Evolutionary conservation across 73 alveolate genomes (phyloP).

Genomic region (Stentor roeselii): DNA sequence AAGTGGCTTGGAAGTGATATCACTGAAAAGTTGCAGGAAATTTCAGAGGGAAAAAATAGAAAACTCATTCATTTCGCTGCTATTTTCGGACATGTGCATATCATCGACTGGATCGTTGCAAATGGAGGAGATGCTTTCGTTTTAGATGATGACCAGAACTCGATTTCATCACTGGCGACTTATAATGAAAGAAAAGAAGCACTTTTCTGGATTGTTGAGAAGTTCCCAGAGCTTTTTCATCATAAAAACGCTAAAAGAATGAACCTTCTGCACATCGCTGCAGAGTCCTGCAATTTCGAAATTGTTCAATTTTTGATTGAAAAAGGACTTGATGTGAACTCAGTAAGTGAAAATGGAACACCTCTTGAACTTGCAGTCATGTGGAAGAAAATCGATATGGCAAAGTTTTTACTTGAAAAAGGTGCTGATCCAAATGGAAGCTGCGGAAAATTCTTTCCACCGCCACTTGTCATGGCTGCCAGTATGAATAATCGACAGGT

Average conservation of each 20-base stretch:
- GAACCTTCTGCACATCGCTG: not conserved
- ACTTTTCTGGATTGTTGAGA: not conserved
- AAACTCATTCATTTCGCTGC: slow-evolving; percentile 23
- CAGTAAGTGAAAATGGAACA: not conserved
- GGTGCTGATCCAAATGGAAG: slow-evolving; percentile 22
- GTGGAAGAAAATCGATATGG: slow-evolving; percentile 19
- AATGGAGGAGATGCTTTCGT: not conserved
- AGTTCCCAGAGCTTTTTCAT: not conserved
- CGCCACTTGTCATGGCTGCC: slow-evolving; percentile 21
- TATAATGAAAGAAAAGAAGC: not conserved
- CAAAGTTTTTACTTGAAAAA: not conserved
- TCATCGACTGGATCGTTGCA: slow-evolving; percentile 6
- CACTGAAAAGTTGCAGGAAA: not conserved
- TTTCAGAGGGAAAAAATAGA: not conserved
- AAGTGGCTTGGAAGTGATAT: not conserved
- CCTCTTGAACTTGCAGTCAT: slow-evolving; percentile 14
- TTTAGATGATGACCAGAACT: not conserved
- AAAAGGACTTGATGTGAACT: not conserved
- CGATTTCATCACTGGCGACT: not conserved
- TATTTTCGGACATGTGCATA: not conserved
- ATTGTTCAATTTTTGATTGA: not conserved
- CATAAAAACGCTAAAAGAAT: not conserved
- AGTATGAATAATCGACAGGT: not conserved
- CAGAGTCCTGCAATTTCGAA: not conserved
- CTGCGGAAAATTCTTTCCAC: slow-evolving; percentile 3